These are phyloP conservation scores for Podospora pseudopauciseta DNA, from an alignment of 495 filamentous ascomycete species.

Conservation along the genomic window DNA sequence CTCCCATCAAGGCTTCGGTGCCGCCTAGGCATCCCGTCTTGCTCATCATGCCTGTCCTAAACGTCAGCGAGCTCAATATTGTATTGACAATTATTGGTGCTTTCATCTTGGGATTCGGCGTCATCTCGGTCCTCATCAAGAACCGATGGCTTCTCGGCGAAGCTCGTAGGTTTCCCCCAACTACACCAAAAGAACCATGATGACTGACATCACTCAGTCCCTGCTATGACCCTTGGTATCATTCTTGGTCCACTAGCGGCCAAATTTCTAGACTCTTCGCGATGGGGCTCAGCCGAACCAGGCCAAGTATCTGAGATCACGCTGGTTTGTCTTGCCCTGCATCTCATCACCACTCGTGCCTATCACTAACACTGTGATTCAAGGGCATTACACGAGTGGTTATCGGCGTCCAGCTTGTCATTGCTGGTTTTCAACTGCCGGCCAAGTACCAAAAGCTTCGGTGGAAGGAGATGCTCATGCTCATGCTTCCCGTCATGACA, in stretches of 20 bases:
- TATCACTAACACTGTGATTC: no score
- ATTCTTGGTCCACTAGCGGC: conserved; percentile 47
- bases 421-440: conserved; percentile 82
- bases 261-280: conserved; percentile 45
- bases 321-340: conserved; percentile 18
- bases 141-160: conserved; percentile 55
- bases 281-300: conserved; percentile 40
- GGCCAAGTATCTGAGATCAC: conserved; percentile 45
- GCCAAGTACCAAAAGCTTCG: conserved; percentile 69
- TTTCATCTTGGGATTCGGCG: conserved; percentile 43
- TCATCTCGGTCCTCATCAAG: conserved; percentile 53
- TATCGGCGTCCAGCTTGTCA: conserved; percentile 59
- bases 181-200: no score
- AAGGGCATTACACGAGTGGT: conserved; percentile 47
- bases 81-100: conserved; percentile 42
- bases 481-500: conserved; percentile 79
- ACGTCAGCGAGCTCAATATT: conserved; percentile 52
- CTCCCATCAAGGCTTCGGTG: no score
- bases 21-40: no score
- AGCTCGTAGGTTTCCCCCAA: conserved; percentile 28
- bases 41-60: conserved; percentile 45
- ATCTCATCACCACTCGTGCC: no score
- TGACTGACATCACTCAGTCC: conserved; percentile 25
- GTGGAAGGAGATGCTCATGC: conserved; percentile 68
- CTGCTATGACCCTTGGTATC: conserved; percentile 48